Conservation (phyloP, 1,284 basidiomycete species). For the Golubevia pallescens region DNA sequence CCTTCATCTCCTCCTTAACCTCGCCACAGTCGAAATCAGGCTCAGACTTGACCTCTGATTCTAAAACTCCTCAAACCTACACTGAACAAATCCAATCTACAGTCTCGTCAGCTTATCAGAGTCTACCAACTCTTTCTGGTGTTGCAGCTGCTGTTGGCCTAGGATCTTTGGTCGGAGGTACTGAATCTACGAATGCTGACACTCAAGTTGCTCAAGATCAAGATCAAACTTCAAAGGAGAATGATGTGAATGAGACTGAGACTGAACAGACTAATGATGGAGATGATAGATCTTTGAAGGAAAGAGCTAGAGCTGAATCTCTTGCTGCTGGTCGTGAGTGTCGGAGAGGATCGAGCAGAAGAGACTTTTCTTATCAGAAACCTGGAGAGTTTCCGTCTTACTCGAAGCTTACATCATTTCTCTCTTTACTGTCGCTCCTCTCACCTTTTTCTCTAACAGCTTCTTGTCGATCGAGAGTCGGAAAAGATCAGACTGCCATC, state of each 20-base stretch:
- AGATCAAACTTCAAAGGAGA: background rate
- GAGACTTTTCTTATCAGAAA: no score
- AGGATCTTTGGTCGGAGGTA: background rate
- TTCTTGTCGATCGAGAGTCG: background rate
- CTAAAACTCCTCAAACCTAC: no score
- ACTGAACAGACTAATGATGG: background rate
- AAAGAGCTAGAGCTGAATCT: background rate
- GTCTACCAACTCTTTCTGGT: background rate
- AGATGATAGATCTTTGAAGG: background rate
- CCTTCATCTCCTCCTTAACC: no score
- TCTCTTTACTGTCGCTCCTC: background rate
- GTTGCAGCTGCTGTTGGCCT: background rate
- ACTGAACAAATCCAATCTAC: background rate
- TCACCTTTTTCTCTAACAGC: background rate
- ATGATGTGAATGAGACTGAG: background rate
- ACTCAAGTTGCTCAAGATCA: background rate
- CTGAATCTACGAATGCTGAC: background rate
- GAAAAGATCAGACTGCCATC: no score
- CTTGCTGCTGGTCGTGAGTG: background rate
- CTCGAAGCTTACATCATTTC: no score
- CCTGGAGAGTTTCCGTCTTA: no score
- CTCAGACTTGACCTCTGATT: no score
- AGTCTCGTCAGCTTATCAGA: background rate
- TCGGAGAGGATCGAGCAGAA: background rate
- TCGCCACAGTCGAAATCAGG: no score